Base-by-base conservation (phyloP, 2,329 filamentous ascomycete genomes). In the Penicillium sp. region DNA sequence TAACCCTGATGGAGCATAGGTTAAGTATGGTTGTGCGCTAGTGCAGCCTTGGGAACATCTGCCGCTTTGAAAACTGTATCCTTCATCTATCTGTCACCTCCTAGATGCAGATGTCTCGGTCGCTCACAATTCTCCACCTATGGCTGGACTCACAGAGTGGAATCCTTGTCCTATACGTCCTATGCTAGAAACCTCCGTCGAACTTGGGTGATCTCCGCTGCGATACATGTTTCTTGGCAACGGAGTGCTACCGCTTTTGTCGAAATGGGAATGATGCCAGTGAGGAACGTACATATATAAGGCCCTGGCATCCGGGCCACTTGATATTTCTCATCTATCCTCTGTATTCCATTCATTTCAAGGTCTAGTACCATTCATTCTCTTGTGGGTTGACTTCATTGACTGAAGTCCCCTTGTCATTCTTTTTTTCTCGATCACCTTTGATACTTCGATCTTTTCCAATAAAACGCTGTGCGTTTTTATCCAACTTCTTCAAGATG, bases 381-480 rank as follows among this genome's bases (percentile, higher is more conserved):
- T 69, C 59, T 70, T 64, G 49, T 49, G 58, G 66, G 62, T 65
- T 57, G 64, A 67, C 64, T 73, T 71, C 68, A 71, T 70, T 72
- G 69, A 72, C 54, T 72, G 71, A 72, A 71, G 66, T 68, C 65
- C 69, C 69, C 67, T 64, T 69, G 64, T 65, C 67, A 65, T 64
- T 70, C 68, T 67, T 68, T 69, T 61, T 57, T 31, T 5, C 29
- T 48, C 46, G 9, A 19, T 54, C 54, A 49, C 52, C 59, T 54
- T 63, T 59, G 56, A 58, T 67, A 56, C 54, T 61, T 66, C 61
- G 54, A 47, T 57, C 42, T 27, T 56, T 54, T 56, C 53, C 52
- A 55, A 57, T 43, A 56, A 59, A 55, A 71, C 71, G 70, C 71
- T 71, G 71, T 66, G 71, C 70, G 70, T 71, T 63, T 51, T 62